phyloP scores from a whole-genome alignment of 208 protist genomes.

The Leishmania lainsoni region DNA sequence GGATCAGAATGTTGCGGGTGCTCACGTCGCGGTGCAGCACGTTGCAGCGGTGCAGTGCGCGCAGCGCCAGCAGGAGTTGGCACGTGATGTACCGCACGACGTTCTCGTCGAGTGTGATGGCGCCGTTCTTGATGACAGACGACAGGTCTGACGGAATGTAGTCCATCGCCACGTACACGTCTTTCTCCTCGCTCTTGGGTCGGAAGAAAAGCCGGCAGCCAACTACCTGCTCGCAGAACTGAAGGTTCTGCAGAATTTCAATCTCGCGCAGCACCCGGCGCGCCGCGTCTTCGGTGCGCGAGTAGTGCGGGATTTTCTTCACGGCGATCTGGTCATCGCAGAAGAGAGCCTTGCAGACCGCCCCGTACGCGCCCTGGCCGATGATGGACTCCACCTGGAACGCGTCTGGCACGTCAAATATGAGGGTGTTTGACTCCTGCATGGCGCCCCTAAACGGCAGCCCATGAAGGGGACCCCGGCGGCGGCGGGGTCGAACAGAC shows the following conservation, averaged over 20 bases:
- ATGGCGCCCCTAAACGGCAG: background rate
- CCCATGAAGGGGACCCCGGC: too few species aligned
- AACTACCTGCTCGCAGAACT: slow-evolving; percentile 90
- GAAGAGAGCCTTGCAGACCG: slow-evolving; percentile 91
- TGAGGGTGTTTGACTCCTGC: slow-evolving; percentile 51
- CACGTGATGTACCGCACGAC: slow-evolving; percentile 86
- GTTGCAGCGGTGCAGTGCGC: slow-evolving; percentile 85
- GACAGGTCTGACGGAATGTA: slow-evolving; percentile 88
- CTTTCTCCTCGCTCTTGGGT: slow-evolving; percentile 88
- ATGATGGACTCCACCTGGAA: slow-evolving; percentile 92
- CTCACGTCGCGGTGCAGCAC: slow-evolving; percentile 89
- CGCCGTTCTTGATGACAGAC: slow-evolving; percentile 77
- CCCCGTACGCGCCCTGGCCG: slow-evolving; percentile 93
- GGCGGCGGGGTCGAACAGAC: too few species aligned
- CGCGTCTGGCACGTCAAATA: slow-evolving; percentile 87
- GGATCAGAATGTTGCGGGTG: slow-evolving; percentile 91
- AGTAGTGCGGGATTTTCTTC: slow-evolving; percentile 92
- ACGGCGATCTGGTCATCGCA: slow-evolving; percentile 79
- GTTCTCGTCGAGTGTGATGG: slow-evolving; percentile 77
- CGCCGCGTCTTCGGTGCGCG: slow-evolving; percentile 78
- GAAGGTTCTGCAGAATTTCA: slow-evolving; percentile 82
- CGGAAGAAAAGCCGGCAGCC: slow-evolving; percentile 90
- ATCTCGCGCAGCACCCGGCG: slow-evolving; percentile 89
- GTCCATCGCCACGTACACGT: slow-evolving; percentile 93
- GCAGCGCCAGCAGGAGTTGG: slow-evolving; percentile 87